Evolutionary conservation across 495 filamentous ascomycete genomes (phyloP).

Genomic region (Penicillium waksmanii): DNA sequence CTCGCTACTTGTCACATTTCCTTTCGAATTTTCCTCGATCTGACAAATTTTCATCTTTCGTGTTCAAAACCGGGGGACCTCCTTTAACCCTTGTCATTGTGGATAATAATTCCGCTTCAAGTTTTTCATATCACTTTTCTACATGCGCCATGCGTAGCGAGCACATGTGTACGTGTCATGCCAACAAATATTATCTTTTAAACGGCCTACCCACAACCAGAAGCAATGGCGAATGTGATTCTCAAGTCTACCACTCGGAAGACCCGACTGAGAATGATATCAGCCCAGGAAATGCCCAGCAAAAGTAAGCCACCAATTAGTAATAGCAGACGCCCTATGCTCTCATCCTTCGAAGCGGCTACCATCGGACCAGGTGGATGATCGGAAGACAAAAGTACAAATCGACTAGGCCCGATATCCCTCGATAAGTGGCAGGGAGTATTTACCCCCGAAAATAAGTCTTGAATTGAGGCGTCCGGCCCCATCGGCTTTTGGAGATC

Average conservation of each 20-base stretch:
- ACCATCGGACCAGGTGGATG: conserved; percentile 2
- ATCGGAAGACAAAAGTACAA: background rate
- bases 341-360: background rate
- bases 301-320: background rate
- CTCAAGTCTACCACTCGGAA: conserved; percentile 2
- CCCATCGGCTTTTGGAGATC: conserved; percentile 12
- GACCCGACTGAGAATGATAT: background rate
- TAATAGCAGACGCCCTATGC: background rate
- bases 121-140: background rate
- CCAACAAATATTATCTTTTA: background rate
- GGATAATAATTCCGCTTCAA: background rate
- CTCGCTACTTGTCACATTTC: too few species aligned
- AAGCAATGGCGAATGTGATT: background rate
- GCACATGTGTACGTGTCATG: background rate
- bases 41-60: background rate
- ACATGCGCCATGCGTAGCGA: background rate
- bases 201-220: background rate
- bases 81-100: background rate
- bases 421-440: background rate
- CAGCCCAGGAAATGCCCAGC: background rate
- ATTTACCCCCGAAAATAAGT: background rate
- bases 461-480: conserved; percentile 3
- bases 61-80: background rate
- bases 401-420: background rate
- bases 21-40: too few species aligned